Base-by-base conservation (phyloP, 2,329 filamentous ascomycete species). In the Pseudomassariella vexata region DNA sequence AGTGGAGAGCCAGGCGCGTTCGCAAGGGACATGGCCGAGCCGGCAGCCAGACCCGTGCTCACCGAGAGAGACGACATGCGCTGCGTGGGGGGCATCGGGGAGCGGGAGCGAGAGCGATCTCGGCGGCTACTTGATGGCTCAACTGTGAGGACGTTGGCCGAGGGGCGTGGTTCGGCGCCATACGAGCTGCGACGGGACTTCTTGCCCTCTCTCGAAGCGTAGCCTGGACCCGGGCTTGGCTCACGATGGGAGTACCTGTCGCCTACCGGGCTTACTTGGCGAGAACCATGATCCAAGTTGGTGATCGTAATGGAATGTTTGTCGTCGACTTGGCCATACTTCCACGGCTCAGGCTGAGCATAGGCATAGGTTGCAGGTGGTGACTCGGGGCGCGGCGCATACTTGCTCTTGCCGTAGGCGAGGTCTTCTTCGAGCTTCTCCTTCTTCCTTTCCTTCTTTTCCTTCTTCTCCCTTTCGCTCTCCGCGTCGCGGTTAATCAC, bases 1-100 rank as follows among this genome's bases (percentile, higher is more conserved):
- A 96, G 68, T 1, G 90, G 92, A 40, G 87, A 95, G 1, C 77
- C 77, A 0, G 88, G 86, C 2, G 86, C 72, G 15, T 65, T 62
- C 3, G 72, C 62, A 2, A 78, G 55, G 9, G 73, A 67, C 30
- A 65, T 41, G 30, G 47, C 53, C 14, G 55, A 55, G 15, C 48
- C 47, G 7, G 56, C 46, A 44, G 62, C 59, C n/a, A 62, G 59
- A 5, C 62, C 61, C 3, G 64, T 66, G 41, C 62, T 63, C 25
- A 78, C 68, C 2, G 59, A 65, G 22, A 77, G 57, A n/a, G 56
- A 62, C 2, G 70, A 72, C 70, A 72, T 71, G 41, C 65, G 67
- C 16, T 52, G 52, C 11, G 59, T 59, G 2, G 69, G 68, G 4
- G 71, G 71, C 40, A 60, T 56, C 0, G 70, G 67, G 4, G 70